Percentiles rank a stretch among this genome's conserved stretches.
These are phyloP conservation scores for Pelargonium cotyledonis DNA, from an alignment of 441 rosid genomes.

Conservation along the genomic window DNA sequence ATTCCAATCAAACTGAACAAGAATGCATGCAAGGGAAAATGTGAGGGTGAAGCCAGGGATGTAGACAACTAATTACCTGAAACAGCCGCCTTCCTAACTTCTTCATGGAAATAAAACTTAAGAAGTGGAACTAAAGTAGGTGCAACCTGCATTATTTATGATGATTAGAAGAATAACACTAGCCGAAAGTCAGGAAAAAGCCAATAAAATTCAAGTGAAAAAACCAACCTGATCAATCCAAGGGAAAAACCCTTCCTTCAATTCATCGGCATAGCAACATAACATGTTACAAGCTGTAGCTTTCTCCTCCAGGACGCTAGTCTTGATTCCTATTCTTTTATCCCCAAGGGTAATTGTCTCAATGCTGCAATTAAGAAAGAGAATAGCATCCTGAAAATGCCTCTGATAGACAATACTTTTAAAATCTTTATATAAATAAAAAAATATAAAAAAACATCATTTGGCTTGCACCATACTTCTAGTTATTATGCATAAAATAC, in stretches of 20 bases:
- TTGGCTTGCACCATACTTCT: too few relatives aligned
- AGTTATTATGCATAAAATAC: too few relatives aligned
- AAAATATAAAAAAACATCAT: too few relatives aligned
- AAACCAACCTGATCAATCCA: conserved; percentile 92
- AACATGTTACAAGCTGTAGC: conserved; percentile 99
- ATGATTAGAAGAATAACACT: background rate
- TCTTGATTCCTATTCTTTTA: conserved; percentile 96
- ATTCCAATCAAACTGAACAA: background rate
- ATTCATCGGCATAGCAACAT: conserved; percentile 99
- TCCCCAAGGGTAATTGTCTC: conserved; percentile 99
- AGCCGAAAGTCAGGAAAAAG: background rate
- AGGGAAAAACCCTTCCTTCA: conserved; percentile 98
- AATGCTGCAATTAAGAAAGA: conserved; percentile 54
- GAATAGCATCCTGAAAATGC: background rate
- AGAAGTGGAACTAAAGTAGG: conserved; percentile 92
- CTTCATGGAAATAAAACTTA: conserved; percentile 98
- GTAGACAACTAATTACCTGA: conserved; percentile 51
- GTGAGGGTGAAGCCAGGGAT: background rate
- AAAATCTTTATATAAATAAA: too few relatives aligned
- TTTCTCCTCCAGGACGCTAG: conserved; percentile 96
- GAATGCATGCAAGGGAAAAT: background rate
- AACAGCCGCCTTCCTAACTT: conserved; percentile 99
- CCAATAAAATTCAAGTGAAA: background rate
- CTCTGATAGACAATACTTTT: too few relatives aligned
- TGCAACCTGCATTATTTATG: conserved; percentile 55